Conservation (phyloP, 2,329 filamentous ascomycete species). For the Onygenales sp. region DNA sequence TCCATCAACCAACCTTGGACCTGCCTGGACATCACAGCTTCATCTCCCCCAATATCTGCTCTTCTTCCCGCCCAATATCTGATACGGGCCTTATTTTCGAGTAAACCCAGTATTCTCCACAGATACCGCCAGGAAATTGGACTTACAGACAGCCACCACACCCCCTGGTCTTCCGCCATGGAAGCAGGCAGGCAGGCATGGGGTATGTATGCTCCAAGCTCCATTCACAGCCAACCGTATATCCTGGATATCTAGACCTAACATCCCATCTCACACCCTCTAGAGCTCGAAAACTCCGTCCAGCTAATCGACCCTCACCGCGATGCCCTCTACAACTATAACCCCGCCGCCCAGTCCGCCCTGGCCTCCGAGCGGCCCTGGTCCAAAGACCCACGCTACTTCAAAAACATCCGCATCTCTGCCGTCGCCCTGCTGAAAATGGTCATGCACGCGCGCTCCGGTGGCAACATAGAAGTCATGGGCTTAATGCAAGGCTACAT, state of each 20-base stretch:
- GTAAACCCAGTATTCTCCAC: not conserved
- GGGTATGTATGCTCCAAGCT: constrained; percentile 36
- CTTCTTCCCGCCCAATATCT: no score
- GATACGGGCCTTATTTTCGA: no score
- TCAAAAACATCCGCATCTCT: constrained; percentile 87
- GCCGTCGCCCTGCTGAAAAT: constrained; percentile 94
- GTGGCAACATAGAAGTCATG: constrained; percentile 90
- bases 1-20: constrained; percentile 2
- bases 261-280: not conserved
- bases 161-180: constrained; percentile 29
- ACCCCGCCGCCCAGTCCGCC: constrained; percentile 56
- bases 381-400: constrained; percentile 70
- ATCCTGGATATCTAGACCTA: not conserved
- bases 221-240: constrained; percentile 1
- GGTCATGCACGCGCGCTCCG: constrained; percentile 97
- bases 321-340: constrained; percentile 86
- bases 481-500: constrained; percentile 96
- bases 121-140: not conserved
- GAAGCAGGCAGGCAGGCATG: constrained; percentile 51
- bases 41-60: not conserved
- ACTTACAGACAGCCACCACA: not conserved
- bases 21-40: constrained; percentile 3
- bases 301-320: constrained; percentile 74
- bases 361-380: constrained; percentile 62
- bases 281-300: constrained; percentile 82